phyloP scores from a whole-genome alignment of 768 basidiomycete genomes.

The Lactarius vividus region DNA sequence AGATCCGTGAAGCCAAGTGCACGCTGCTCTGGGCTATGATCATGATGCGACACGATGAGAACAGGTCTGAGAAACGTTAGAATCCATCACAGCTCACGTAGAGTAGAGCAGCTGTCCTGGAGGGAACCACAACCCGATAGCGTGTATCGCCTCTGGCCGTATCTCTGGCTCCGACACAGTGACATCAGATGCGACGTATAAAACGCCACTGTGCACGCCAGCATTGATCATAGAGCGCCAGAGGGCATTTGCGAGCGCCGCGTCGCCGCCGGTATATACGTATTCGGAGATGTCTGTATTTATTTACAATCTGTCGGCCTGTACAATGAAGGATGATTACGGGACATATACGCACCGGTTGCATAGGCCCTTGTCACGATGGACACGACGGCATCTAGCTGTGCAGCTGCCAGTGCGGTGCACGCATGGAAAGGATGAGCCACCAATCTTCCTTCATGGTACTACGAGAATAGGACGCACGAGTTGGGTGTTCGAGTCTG shows the following conservation, averaged over 20 bases:
- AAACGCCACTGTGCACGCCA: constrained; percentile 8
- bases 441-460: not conserved
- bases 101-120: constrained; percentile 5
- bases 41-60: not conserved
- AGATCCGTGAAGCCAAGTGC: constrained; percentile 8
- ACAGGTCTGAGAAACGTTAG: not conserved
- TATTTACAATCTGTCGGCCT: not conserved
- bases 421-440: not conserved
- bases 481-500: not conserved
- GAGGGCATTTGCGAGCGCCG: not conserved
- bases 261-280: constrained; percentile 4
- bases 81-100: not conserved
- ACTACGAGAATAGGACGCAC: not conserved
- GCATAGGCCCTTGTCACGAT: constrained; percentile 2
- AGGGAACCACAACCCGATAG: constrained; percentile 11
- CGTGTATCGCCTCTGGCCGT: constrained; percentile 3
- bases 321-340: not conserved
- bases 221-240: constrained; percentile 10
- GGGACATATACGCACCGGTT: not conserved
- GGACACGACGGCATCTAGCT: not conserved
- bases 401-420: not conserved
- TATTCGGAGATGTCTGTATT: not conserved
- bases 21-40: constrained; percentile 7
- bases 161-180: not conserved
- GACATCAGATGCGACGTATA: not conserved